Percentiles rank a stretch among this genome's conserved stretches.
Conservation (phyloP, 345 rosid species). For the Microthlaspi erraticum region DNA sequence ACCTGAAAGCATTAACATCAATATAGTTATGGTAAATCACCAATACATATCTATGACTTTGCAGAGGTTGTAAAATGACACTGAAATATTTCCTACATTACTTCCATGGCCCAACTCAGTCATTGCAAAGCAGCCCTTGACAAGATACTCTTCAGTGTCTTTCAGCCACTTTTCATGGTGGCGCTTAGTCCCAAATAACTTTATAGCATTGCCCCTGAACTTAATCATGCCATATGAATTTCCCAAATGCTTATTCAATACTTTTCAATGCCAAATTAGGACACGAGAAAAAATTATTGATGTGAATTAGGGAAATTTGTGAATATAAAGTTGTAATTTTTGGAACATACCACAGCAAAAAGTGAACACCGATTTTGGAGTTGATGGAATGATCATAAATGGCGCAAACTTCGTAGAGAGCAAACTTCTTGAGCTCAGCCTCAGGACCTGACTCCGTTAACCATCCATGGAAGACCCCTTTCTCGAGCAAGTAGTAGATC, state of each 20-base stretch:
- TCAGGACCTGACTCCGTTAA: constrained; percentile 64
- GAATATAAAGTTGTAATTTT: too few relatives aligned
- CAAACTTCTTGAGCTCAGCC: constrained; percentile 64
- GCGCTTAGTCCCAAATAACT: constrained; percentile 78
- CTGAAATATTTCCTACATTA: constrained; percentile 58
- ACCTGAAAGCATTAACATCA: constrained; percentile 51
- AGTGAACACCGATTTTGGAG: constrained; percentile 80
- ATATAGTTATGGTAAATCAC: constrained; percentile 20
- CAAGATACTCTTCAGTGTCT: constrained; percentile 64
- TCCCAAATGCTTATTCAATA: too few relatives aligned
- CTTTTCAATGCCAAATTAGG: too few relatives aligned
- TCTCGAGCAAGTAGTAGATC: constrained; percentile 59
- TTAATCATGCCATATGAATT: too few relatives aligned
- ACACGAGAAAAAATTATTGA: too few relatives aligned
- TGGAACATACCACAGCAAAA: constrained; percentile 65
- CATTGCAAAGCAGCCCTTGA: constrained; percentile 97
- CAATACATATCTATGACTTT: neutral
- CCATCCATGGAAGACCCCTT: constrained; percentile 78
- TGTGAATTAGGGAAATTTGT: too few relatives aligned
- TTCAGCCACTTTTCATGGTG: constrained; percentile 93
- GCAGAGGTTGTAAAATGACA: neutral
- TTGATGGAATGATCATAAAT: constrained; percentile 76
- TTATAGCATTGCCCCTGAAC: constrained; percentile 87
- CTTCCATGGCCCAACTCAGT: constrained; percentile 98
- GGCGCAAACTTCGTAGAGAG: constrained; percentile 57